phyloP scores from a whole-genome alignment of 2,329 filamentous ascomycete species.

The Aspergillus sp. region DNA sequence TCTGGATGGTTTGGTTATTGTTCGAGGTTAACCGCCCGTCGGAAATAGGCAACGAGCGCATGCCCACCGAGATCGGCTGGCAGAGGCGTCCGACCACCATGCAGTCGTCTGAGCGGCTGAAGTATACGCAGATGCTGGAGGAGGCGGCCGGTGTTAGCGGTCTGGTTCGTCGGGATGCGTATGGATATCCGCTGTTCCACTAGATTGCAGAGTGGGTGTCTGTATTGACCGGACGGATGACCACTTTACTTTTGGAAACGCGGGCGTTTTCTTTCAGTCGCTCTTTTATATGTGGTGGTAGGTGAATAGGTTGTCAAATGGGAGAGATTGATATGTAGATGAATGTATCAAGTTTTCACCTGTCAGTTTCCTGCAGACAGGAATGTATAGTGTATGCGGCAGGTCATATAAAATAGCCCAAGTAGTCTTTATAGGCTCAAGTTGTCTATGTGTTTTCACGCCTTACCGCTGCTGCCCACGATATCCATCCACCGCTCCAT shows the following conservation, averaged over 20 bases:
- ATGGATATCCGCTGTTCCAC: background rate
- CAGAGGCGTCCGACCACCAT: slow-evolving; percentile 7
- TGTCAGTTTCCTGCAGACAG: no score
- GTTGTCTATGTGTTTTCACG: background rate
- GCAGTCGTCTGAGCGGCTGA: background rate
- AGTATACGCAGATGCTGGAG: slow-evolving; percentile 5
- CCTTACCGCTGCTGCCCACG: slow-evolving; percentile 22
- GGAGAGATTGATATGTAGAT: no score
- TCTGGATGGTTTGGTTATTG: background rate
- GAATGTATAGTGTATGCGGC: no score
- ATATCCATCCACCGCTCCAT: slow-evolving; percentile 55
- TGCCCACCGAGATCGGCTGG: slow-evolving; percentile 15
- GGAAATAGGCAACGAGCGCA: slow-evolving; percentile 11
- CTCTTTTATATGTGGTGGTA: no score
- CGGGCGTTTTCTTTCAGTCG: no score
- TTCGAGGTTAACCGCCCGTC: background rate
- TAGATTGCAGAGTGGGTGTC: background rate
- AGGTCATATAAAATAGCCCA: no score
- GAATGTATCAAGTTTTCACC: no score
- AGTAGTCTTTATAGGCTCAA: no score
- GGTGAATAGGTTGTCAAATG: no score
- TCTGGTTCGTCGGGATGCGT: background rate
- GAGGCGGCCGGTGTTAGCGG: slow-evolving; percentile 6
- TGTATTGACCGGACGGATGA: no score
- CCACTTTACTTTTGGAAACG: no score